Base-by-base conservation (phyloP, 345 rosid genomes). In the Linum usitatissimum region DNA sequence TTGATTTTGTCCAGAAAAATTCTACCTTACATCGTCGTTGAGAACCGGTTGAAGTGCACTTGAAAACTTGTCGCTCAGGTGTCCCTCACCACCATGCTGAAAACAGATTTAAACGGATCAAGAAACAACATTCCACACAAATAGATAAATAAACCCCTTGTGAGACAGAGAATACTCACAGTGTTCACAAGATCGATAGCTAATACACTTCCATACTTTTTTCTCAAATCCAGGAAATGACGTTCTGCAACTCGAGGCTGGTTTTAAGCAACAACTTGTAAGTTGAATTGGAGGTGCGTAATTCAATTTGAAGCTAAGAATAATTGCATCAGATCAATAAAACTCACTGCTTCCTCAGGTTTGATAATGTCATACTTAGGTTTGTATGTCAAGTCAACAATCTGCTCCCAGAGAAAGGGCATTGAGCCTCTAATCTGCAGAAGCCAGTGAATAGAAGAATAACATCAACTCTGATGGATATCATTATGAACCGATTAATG, bases 21-120 rank as follows among this genome's bases (percentile, higher is more conserved):
- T 70, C 72, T 82, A 93, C 99, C 96, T 93, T 75, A 90, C 77
- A 82, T 90, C 99, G 42, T 93, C 92, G 66, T 87, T 78, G 51
- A 60, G 53, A 60, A 87, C 65, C 64, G 76, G 75, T 66, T 90
- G 89, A 86, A 93, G 79, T 56, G 88, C 66, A 64, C 66, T 79
- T 63, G 83, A 83, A 78, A 64, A 90, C 71, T 83, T 90, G 75
- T 83, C 97, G 59, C 84, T 69, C 68, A 93, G 75, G 71, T 82
- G 89, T 57, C 99, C 99, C 81, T 93, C 97, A 39, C 83, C 87
- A 58, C 99, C 99, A 71, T 86, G 90, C 99, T 90, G 87, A 75
- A 66, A 73, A 75, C 55, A 66, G 74, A 71, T 66, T 71, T 53
- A 45, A 63, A 69, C 61, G 61, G 56, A 61, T 59, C 45, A 65